Percentiles rank a stretch among this genome's conserved stretches.
Evolutionary conservation across 1,284 basidiomycete genomes (phyloP).

Genomic region (Puccinia sorghi): DNA sequence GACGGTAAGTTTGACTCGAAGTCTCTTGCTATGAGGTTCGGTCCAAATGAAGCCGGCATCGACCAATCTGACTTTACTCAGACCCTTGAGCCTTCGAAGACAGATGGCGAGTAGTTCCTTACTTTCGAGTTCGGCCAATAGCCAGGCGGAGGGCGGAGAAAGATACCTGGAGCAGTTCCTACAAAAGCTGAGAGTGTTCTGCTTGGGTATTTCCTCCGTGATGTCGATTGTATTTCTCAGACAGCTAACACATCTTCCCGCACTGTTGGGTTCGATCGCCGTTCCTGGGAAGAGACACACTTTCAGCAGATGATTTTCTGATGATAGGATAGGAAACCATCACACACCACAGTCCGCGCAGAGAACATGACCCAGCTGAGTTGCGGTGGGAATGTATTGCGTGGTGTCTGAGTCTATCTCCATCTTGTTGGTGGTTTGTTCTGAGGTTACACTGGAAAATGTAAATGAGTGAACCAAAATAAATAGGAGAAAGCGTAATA

Average conservation of each 20-base stretch:
- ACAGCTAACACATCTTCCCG: slow-evolving; percentile 92
- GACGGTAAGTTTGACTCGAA: slow-evolving; percentile 91
- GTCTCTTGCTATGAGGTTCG: slow-evolving; percentile 91
- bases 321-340: not conserved
- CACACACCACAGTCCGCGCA: slow-evolving; percentile 70
- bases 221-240: slow-evolving; percentile 92
- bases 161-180: slow-evolving; percentile 95
- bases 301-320: not conserved
- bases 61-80: slow-evolving; percentile 90
- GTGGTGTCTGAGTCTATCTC: slow-evolving; percentile 43
- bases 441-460: too few species aligned
- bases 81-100: slow-evolving; percentile 85
- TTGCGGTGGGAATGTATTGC: slow-evolving; percentile 17
- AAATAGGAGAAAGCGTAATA: not conserved
- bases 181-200: slow-evolving; percentile 91
- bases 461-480: not conserved
- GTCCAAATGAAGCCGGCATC: slow-evolving; percentile 99
- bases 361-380: slow-evolving; percentile 56
- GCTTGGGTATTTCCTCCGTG: slow-evolving; percentile 96
- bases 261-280: slow-evolving; percentile 84
- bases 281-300: slow-evolving; percentile 12
- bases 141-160: slow-evolving; percentile 86
- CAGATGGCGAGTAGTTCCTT: slow-evolving; percentile 76
- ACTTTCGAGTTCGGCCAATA: slow-evolving; percentile 82
- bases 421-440: slow-evolving; percentile 4